phyloP scores from a whole-genome alignment of 371 early-diverging fungal genomes.

The Rhizopus delemar region DNA sequence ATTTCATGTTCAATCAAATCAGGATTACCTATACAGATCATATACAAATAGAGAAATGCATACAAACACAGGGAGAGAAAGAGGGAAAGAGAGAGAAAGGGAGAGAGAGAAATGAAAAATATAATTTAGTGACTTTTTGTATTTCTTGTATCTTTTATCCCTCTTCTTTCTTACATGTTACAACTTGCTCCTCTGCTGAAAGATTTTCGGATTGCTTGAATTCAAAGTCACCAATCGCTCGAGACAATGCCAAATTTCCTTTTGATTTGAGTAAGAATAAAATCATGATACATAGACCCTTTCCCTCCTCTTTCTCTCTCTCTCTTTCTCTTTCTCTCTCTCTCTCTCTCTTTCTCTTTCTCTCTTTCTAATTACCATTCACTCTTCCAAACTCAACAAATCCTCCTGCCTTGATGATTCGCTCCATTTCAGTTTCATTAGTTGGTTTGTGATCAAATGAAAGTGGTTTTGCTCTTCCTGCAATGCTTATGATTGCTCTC shows the following conservation, averaged over 20 bases:
- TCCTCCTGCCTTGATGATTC: conserved; percentile 88
- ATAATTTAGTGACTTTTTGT: not conserved
- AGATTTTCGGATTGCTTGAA: conserved; percentile 80
- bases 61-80: too few relatives aligned
- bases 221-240: conserved; percentile 95
- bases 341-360: not conserved
- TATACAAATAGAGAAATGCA: not conserved
- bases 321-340: not conserved
- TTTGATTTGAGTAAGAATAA: conserved; percentile 11
- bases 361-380: conserved; percentile 63
- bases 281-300: too few relatives aligned
- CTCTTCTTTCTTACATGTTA: conserved; percentile 56
- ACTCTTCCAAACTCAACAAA: conserved; percentile 95
- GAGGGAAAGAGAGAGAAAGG: too few relatives aligned
- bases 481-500: conserved; percentile 75
- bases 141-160: too few relatives aligned
- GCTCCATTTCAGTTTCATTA: conserved; percentile 70
- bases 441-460: conserved; percentile 92
- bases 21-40: conserved; percentile 44
- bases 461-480: conserved; percentile 72
- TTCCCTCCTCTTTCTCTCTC: too few relatives aligned
- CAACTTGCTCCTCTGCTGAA: conserved; percentile 82
- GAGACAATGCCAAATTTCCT: conserved; percentile 89
- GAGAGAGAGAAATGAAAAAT: too few relatives aligned
- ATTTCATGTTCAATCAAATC: conserved; percentile 69